Base-by-base conservation (phyloP, 2,329 filamentous ascomycete genomes). In the Nemania sp. region DNA sequence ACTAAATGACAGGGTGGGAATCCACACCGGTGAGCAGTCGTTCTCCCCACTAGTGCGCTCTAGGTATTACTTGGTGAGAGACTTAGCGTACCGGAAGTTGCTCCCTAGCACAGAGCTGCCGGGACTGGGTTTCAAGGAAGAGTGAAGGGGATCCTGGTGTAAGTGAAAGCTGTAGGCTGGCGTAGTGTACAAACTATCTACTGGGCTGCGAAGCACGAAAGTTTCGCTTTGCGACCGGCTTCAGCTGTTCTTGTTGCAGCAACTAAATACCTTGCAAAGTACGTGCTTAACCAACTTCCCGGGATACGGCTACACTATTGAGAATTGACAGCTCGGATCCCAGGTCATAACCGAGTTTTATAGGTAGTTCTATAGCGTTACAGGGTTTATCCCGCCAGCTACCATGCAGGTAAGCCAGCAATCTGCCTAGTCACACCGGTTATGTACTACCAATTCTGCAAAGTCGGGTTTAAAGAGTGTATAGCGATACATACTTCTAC, bases 11-110 rank as follows among this genome's bases (percentile, higher is more conserved):
- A 54, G 53, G 53, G 57, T 32, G 34, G 29, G 40, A 62, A 51
- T 25, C 59, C 59, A 59, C 59, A 62, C 59, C 59, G 59, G 59
- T 62, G 54, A 62, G 54, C 59, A 46, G 55, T 20, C 15, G 25
- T 51, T 15, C 46, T 29, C 25, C 25, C 25, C 25, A 29, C 25
- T 29, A 43, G 40, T 17, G 40, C 13, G 18, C 17, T 17, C 39
- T 20, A 39, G 35, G 35, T 39, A 39, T n/a, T 40, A 54, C 51
- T 40, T 54, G 35, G 25, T 34, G 17, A 25, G 34, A 49, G 35
- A 40, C 39, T 37, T 40, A 55, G 25, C 25, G 25, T 29, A 29
- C 25, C 25, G 25, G 25, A 29, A 29, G 25, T 29, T 29, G 25
- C 7, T 29, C 25, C 25, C 25, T 29, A 29, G 25, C 25, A 29